Base-by-base conservation (phyloP, 1,284 basidiomycete species). In the Cutaneotrichosporon daszewskae region DNA sequence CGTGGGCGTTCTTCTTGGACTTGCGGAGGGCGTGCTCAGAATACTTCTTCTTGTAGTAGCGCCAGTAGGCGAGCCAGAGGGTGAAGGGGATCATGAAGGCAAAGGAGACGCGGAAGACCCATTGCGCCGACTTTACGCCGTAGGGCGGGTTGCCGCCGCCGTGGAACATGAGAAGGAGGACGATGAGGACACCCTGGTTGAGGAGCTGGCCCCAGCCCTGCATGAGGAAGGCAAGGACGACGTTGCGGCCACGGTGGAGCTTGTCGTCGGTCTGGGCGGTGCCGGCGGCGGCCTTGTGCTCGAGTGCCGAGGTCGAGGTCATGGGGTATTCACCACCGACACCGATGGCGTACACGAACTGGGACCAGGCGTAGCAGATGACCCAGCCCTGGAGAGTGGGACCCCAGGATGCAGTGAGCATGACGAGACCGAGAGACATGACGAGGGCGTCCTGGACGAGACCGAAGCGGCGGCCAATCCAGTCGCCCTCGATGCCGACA, bases 401-500 rank as follows among this genome's bases (percentile, higher is more conserved):
- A 20, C 75, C 75, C 77, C 77, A 78, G 52, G 75, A 73, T 14
- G 73, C 72, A 17, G 75, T 77, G 35, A 78, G 69, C 73, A 77
- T 76, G 57, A 76, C 58, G 40, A 75, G 68, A 47, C 75, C 76
- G 38, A 78, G 54, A 27, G 61, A 58, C 69, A 71, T 69, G 50
- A 72, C 55, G 39, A 69, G 53, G 1, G 70, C 69, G 41, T 71
- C 71, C 57, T 73, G 71, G 28, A 72, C 65, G 57, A 76, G 66
- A 53, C 75, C 75, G 47, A 75, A 74, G 51, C 68, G 67, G 44
- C 76, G 68, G 28, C 76, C 76, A 47, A 78, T 73, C 74, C 75
- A 78, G 56, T 78, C 77, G 41, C 74, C 76, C 57, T 78, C 76
- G 56, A 76, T 59, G 40, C 77, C 77, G 54, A 78, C 77, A 39